These are phyloP conservation scores for Pythium oligandrum DNA, from an alignment of 352 stramenopile genomes.

Conservation along the genomic window DNA sequence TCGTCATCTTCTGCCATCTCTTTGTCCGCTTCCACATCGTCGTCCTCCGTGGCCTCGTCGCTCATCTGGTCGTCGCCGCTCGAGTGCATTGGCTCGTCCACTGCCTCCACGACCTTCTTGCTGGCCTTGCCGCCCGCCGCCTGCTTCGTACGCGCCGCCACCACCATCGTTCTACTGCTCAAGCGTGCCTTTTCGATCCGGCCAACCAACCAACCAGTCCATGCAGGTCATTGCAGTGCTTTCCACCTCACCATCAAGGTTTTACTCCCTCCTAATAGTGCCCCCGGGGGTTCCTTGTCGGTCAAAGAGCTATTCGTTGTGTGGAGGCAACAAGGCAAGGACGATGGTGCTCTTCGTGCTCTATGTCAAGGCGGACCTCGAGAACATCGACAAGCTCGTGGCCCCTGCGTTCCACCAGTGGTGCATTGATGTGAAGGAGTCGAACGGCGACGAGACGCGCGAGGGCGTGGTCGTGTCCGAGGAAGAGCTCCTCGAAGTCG, in stretches of 20 bases:
- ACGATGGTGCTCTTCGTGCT: constrained; percentile 83
- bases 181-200: constrained; percentile 22
- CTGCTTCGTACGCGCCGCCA: not conserved
- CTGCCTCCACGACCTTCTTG: constrained; percentile 1
- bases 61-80: constrained; percentile 5
- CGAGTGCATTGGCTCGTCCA: not conserved
- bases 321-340: not conserved
- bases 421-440: constrained; percentile 84
- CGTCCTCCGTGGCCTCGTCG: constrained; percentile 4
- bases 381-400: constrained; percentile 78
- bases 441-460: constrained; percentile 69
- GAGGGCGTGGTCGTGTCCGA: constrained; percentile 80
- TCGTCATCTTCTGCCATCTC: constrained; percentile 6
- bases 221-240: constrained; percentile 10
- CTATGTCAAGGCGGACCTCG: constrained; percentile 84
- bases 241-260: constrained; percentile 17
- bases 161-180: constrained; percentile 13
- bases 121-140: constrained; percentile 7
- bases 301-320: not conserved
- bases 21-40: constrained; percentile 2
- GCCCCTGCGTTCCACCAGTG: constrained; percentile 67
- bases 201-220: constrained; percentile 17
- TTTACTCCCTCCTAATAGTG: not conserved
- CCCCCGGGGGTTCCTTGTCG: not conserved
- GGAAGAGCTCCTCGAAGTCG: constrained; percentile 68